Percentiles rank a stretch among this genome's conserved stretches.
Conservation (phyloP, 805 yeast genomes). For the Kurtzmaniella cleridarum region DNA sequence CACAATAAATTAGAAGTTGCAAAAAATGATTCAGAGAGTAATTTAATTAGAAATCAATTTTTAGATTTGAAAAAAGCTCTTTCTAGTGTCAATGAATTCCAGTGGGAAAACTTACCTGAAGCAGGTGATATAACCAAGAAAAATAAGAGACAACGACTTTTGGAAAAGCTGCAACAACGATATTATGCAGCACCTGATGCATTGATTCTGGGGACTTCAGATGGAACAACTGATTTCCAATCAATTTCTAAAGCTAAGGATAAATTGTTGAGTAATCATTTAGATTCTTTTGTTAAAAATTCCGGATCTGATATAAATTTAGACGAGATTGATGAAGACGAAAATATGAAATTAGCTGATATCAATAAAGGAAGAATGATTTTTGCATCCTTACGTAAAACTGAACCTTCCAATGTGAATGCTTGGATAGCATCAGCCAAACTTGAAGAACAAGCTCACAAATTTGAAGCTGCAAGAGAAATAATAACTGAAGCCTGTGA, state of each 20-base stretch:
- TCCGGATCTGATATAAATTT: conserved; percentile 6
- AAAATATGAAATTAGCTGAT: conserved; percentile 47
- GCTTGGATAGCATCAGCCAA: conserved; percentile 88
- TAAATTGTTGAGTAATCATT: conserved; percentile 47
- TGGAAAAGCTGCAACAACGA: conserved; percentile 58
- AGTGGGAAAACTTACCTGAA: conserved; percentile 84
- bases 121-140: conserved; percentile 80
- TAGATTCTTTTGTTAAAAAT: conserved; percentile 32
- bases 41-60: conserved; percentile 48
- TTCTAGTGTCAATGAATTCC: conserved; percentile 52
- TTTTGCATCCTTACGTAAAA: conserved; percentile 60
- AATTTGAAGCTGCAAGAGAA: conserved; percentile 49
- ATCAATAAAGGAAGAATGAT: conserved; percentile 52
- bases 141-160: conserved; percentile 65
- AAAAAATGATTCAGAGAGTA: conserved; percentile 13
- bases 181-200: conserved; percentile 82
- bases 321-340: conserved; percentile 7
- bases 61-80: conserved; percentile 63
- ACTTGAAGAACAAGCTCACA: conserved; percentile 62
- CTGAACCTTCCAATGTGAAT: conserved; percentile 67
- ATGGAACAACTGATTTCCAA: conserved; percentile 38
- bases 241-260: conserved; percentile 62
- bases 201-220: conserved; percentile 29
- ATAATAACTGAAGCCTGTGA: conserved; percentile 73
- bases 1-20: conserved; percentile 13